Base-by-base conservation (phyloP, 1,139 yeast genomes). In the Scheffersomyces titani region DNA sequence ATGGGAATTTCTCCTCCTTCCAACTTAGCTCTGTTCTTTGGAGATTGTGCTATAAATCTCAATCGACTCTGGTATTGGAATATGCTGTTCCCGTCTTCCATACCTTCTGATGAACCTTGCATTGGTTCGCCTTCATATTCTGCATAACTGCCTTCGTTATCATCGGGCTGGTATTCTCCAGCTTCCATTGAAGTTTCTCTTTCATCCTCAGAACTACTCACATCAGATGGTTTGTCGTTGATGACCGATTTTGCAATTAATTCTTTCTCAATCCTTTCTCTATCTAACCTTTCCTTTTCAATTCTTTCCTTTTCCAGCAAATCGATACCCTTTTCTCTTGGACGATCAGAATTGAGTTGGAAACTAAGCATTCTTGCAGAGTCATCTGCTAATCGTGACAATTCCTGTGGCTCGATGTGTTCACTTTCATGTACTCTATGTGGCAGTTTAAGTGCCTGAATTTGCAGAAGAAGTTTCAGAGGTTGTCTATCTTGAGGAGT, bases 211-310 rank as follows among this genome's bases (percentile, higher is more conserved):
- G 64, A 61, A 36, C 65, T 63, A 49, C 64, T 61, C 9, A 54
- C 60, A 48, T 62, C 65, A 1, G 65, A 62, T 1, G 65, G 65
- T 46, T 59, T 62, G 20, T 63, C 63, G 44, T 62, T 58, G 36
- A 57, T 51, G 5, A 50, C 53, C 1, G 54, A 51, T 7, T 30
- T 30, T 30, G 40, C 40, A 11, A 30, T 30, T 9, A 13, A 11
- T 30, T 30, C 40, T 16, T 30, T 30, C 13, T 30, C 40, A 30
- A 30, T 30, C 13, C 40, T 30, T 11, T 30, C 40, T 5, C 40
- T 30, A 11, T 30, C 40, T 30, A 30, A 4, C 16, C 16, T 11
- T 9, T 30, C 16, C 40, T 11, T 30, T 30, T 30, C 40, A 11
- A 30, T 7, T 30, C 40, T 30, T 7, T 30, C 40, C 13, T 30